These are phyloP conservation scores for Suhomyces chickasaworum DNA, from an alignment of 1,139 yeast genomes.

Conservation along the genomic window DNA sequence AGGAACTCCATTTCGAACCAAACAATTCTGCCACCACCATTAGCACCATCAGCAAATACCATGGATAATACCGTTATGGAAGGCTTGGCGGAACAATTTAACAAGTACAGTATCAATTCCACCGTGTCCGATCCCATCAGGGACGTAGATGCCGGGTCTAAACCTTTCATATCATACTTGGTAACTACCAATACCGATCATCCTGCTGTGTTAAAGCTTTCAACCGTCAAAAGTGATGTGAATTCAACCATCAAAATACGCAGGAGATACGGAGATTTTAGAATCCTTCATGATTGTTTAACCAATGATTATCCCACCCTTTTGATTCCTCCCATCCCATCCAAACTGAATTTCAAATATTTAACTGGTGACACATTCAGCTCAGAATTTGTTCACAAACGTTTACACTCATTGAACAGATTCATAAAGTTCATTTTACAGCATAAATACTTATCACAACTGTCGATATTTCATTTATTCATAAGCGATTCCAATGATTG, in stretches of 20 bases:
- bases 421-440: conserved; percentile 71
- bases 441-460: conserved; percentile 72
- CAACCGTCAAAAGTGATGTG: conserved; percentile 17
- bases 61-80: background rate
- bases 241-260: conserved; percentile 58
- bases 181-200: conserved; percentile 63
- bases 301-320: conserved; percentile 79
- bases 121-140: conserved; percentile 73
- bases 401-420: conserved; percentile 81
- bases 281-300: conserved; percentile 73
- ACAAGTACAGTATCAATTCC: conserved; percentile 35
- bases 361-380: conserved; percentile 93
- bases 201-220: conserved; percentile 42
- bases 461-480: conserved; percentile 74
- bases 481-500: conserved; percentile 78
- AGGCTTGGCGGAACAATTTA: conserved; percentile 16
- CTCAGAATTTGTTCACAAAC: conserved; percentile 73
- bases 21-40: too few relatives aligned
- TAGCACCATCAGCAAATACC: background rate
- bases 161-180: conserved; percentile 79
- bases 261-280: conserved; percentile 81
- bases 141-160: conserved; percentile 73
- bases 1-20: conserved; percentile 2
- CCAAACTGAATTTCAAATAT: conserved; percentile 87
- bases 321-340: conserved; percentile 92